Evolutionary conservation across 495 filamentous ascomycete species (phyloP), one percentile per base, ranked within the genome.

Genomic region (Penicillium turbatum): DNA sequence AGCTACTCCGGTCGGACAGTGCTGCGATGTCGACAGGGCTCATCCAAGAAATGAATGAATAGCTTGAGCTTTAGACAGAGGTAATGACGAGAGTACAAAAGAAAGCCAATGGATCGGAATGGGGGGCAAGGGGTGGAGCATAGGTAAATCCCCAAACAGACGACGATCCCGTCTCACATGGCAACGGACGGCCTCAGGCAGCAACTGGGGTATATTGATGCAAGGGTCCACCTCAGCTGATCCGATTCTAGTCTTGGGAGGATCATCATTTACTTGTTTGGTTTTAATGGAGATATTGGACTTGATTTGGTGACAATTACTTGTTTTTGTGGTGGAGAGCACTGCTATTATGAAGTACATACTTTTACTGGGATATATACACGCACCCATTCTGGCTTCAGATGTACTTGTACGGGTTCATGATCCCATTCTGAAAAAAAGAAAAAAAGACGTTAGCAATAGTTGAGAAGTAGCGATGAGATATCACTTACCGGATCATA

Each of bases 361-460:
- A 2, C 21, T 24, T 24, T 38, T 17, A 12, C 13, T 29, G n/a
- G n/a, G n/a, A n/a, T n/a, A 37, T 17, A 17, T 35, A 35, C 30
- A 51, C 16, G 17, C 8, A 35, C 6, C 6, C 31, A 12, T 10
- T 6, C 46, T n/a, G n/a, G 53, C 39, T 69, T n/a, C n/a, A 84
- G 49, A 92, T 84, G 62, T 90, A 92, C 66, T 95, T 95, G 73
- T 95, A 95, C 5, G 90, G 90, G 66, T 95, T 95, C 89, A 95
- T 88, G 64, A 95, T 95, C 3, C 88, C 88, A 37, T 92, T 91
- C 86, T 89, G 21, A 4, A 60, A n/a, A 46, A 13, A 26, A 35
- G 21, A 4, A 60, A n/a, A 46, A 13, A 26, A 35, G 27, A 12
- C 17, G 51, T 76, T 61, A 73, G 70, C 38, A 47, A 37, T 26